Percentiles rank a stretch among this genome's conserved stretches.
These are phyloP conservation scores for Selaginella tamariscina DNA, from an alignment of 75 land plant genomes.

Conservation along the genomic window DNA sequence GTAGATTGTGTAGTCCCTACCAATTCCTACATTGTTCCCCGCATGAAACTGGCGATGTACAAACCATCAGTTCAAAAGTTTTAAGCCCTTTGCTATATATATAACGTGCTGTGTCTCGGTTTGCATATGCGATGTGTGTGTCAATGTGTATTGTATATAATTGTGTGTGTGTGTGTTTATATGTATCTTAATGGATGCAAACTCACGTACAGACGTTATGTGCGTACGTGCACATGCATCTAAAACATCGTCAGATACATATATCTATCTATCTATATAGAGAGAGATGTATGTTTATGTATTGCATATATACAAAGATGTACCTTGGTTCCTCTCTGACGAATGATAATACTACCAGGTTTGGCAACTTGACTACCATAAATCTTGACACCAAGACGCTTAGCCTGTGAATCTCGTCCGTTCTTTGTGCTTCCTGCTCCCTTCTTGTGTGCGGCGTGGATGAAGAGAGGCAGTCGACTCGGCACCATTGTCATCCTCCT, in stretches of 20 bases:
- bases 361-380: slow-evolving; percentile 82
- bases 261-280: background rate
- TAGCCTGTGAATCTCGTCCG: slow-evolving; percentile 70
- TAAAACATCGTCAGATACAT: background rate
- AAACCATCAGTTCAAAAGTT: background rate
- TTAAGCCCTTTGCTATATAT: too few relatives aligned
- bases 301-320: too few relatives aligned
- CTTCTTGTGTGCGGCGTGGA: slow-evolving; percentile 93
- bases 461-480: slow-evolving; percentile 31
- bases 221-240: too few relatives aligned
- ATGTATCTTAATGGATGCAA: too few relatives aligned
- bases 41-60: slow-evolving; percentile 60
- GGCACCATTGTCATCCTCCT: background rate
- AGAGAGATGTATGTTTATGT: background rate
- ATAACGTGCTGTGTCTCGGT: too few relatives aligned
- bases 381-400: slow-evolving; percentile 88
- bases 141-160: too few relatives aligned
- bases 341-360: slow-evolving; percentile 78
- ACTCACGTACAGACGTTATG: too few relatives aligned
- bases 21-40: slow-evolving; percentile 92
- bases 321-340: slow-evolving; percentile 98
- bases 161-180: too few relatives aligned
- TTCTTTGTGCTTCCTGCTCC: slow-evolving; percentile 95
- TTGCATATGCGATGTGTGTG: too few relatives aligned
- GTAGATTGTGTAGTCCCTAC: slow-evolving; percentile 81